A percentile compares a stretch with the other conserved stretches of the same genome.
These are phyloP conservation scores for Jasminum sambac DNA, from an alignment of 257 asterid genomes.

Conservation along the genomic window DNA sequence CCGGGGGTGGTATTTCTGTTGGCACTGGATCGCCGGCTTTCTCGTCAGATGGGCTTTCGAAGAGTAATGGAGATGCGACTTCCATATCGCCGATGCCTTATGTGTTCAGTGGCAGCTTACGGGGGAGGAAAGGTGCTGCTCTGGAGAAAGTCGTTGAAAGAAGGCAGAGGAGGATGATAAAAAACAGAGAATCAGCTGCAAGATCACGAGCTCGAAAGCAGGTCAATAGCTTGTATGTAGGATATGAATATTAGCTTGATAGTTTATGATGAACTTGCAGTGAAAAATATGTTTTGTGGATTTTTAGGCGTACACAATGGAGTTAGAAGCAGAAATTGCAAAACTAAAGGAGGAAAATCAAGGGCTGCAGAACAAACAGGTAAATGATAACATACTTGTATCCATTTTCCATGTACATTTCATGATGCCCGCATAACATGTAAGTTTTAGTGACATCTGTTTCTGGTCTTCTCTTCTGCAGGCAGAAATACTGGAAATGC, in stretches of 20 bases:
- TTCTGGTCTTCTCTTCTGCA: conserved; percentile 23
- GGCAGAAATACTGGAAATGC: conserved; percentile 44
- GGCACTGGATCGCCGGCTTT: conserved; percentile 62
- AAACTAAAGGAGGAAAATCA: conserved; percentile 88
- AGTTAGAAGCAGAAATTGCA: conserved; percentile 89
- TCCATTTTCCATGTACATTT: neutral
- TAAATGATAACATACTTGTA: conserved; percentile 8
- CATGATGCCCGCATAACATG: neutral
- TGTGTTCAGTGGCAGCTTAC: conserved; percentile 62
- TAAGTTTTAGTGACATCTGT: neutral
- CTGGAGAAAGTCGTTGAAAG: conserved; percentile 91
- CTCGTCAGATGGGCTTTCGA: conserved; percentile 68
- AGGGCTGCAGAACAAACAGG: conserved; percentile 74
- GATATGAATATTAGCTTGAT: neutral
- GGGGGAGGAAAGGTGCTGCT: conserved; percentile 68
- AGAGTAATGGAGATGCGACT: conserved; percentile 70
- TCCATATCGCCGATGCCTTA: conserved; percentile 78
- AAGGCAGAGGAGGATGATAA: conserved; percentile 97
- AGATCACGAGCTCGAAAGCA: conserved; percentile 96
- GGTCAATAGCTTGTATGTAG: conserved; percentile 38
- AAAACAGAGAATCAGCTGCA: conserved; percentile 94
- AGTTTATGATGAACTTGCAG: neutral
- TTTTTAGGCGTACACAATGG: conserved; percentile 75
- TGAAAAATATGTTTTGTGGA: neutral
- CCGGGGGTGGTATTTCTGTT: conserved; percentile 19